Percentiles rank a stretch among this genome's conserved stretches.
Evolutionary conservation across 2,329 filamentous ascomycete species (phyloP).

Genomic region (Colletotrichum sp.): DNA sequence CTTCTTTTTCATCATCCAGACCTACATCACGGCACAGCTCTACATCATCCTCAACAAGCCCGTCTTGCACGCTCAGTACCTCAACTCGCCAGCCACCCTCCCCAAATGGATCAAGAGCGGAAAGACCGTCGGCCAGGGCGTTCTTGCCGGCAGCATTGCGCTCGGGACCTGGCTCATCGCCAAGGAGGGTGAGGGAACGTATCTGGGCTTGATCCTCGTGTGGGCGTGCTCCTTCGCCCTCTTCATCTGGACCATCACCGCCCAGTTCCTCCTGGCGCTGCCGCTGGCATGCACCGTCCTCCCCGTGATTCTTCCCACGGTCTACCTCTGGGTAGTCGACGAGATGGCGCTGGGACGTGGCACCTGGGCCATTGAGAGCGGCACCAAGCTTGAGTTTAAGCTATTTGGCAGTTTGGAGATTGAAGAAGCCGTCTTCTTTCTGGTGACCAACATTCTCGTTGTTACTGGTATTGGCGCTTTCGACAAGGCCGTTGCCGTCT

Average conservation of each 20-base stretch:
- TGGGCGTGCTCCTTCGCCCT: conserved; percentile 73
- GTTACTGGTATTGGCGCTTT: conserved; percentile 73
- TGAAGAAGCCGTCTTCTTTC: conserved; percentile 78
- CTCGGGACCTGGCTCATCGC: conserved; percentile 48
- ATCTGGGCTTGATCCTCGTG: conserved; percentile 71
- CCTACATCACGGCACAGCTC: conserved; percentile 72
- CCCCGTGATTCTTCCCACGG: conserved; percentile 67
- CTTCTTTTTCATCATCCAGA: conserved; percentile 81
- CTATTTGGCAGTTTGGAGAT: conserved; percentile 72
- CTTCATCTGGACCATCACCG: conserved; percentile 67
- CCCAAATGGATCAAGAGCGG: conserved; percentile 25
- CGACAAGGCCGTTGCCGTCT: conserved; percentile 70
- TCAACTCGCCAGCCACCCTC: conserved; percentile 34
- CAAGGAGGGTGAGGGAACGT: conserved; percentile 59
- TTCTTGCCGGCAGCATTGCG: conserved; percentile 49
- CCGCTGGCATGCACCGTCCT: conserved; percentile 61
- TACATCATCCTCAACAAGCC: conserved; percentile 73
- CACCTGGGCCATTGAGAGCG: conserved; percentile 73
- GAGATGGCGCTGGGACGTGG: conserved; percentile 70
- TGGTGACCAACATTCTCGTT: conserved; percentile 71
- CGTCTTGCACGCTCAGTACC: conserved; percentile 54
- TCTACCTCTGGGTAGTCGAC: conserved; percentile 77
- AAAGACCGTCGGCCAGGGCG: conserved; percentile 53
- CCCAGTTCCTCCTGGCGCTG: conserved; percentile 66
- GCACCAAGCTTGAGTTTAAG: conserved; percentile 68